A percentile compares a stretch with the other conserved stretches of the same genome.
These are phyloP conservation scores for Lolium rigidum DNA, from an alignment of 176 grass and related monocot species.

Conservation along the genomic window DNA sequence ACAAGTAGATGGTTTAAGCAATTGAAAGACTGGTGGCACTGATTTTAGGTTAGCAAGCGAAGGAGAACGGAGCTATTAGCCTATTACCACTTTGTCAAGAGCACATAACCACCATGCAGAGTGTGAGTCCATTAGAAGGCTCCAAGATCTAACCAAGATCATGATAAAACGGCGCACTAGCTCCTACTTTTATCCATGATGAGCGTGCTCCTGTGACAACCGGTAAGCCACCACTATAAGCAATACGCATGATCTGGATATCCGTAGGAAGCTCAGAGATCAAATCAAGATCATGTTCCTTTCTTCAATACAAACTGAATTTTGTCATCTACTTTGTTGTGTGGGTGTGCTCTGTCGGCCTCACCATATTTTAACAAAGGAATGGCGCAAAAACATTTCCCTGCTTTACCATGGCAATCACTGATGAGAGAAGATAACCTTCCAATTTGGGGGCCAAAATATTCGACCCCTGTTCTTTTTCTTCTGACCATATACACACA, in stretches of 20 bases:
- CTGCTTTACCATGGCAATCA: constrained; percentile 5
- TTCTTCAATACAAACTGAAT: not conserved
- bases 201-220: not conserved
- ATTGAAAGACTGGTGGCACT: not conserved
- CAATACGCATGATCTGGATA: not conserved
- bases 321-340: not conserved
- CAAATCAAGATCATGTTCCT: not conserved
- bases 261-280: not conserved
- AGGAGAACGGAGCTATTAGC: not conserved
- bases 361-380: not conserved
- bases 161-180: not conserved
- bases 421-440: not conserved
- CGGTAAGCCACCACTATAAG: constrained; percentile 4
- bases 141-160: not conserved
- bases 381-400: not conserved
- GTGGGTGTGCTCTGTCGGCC: not conserved
- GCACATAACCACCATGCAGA: not conserved
- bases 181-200: not conserved
- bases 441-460: not conserved
- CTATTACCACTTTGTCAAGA: not conserved
- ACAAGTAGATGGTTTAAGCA: no score
- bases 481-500: constrained; percentile 6
- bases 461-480: not conserved
- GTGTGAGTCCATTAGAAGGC: not conserved
- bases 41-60: not conserved